Percentiles rank a stretch among this genome's conserved stretches.
phyloP scores from a whole-genome alignment of 2,329 filamentous ascomycete genomes.

The Coniochaeta sp. region DNA sequence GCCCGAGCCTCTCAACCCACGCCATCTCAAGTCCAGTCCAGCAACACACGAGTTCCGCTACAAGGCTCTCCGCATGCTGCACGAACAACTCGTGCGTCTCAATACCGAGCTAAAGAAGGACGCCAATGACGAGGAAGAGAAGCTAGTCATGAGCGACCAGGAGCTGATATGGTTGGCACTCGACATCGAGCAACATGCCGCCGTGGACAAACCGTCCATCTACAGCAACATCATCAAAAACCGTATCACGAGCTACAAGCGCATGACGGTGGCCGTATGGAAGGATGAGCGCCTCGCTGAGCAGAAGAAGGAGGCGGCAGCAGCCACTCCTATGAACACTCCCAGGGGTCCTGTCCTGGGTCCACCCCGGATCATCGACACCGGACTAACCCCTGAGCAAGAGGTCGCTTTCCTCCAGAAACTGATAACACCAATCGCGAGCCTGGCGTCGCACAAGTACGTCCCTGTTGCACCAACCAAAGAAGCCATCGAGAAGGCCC shows the following conservation, averaged over 20 bases:
- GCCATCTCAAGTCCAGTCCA: slow-evolving; percentile 52
- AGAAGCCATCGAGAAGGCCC: slow-evolving; percentile 60
- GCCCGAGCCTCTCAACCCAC: slow-evolving; percentile 58
- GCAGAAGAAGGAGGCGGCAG: slow-evolving; percentile 16
- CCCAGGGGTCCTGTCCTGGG: slow-evolving; percentile 24
- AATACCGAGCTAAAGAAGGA: slow-evolving; percentile 55
- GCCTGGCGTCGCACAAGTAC: slow-evolving; percentile 67
- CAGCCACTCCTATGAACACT: slow-evolving; percentile 15
- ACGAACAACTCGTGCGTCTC: slow-evolving; percentile 58
- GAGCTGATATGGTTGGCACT: slow-evolving; percentile 62
- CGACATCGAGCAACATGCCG: slow-evolving; percentile 72
- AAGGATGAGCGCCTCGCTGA: slow-evolving; percentile 44
- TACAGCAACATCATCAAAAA: slow-evolving; percentile 84
- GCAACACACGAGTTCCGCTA: slow-evolving; percentile 49
- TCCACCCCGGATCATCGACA: slow-evolving; percentile 51
- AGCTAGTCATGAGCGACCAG: slow-evolving; percentile 55
- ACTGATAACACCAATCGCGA: slow-evolving; percentile 56
- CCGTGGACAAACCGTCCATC: slow-evolving; percentile 58
- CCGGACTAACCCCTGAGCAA: slow-evolving; percentile 59
- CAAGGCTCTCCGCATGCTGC: slow-evolving; percentile 54
- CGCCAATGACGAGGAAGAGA: slow-evolving; percentile 39
- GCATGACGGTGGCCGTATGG: slow-evolving; percentile 69
- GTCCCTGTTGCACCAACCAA: slow-evolving; percentile 60
- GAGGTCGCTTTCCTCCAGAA: slow-evolving; percentile 57
- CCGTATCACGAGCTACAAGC: slow-evolving; percentile 66